Evolutionary conservation across 148 eudicot species (phyloP), one percentile per base, ranked within the genome.

Genomic region (Chenopodium album): DNA sequence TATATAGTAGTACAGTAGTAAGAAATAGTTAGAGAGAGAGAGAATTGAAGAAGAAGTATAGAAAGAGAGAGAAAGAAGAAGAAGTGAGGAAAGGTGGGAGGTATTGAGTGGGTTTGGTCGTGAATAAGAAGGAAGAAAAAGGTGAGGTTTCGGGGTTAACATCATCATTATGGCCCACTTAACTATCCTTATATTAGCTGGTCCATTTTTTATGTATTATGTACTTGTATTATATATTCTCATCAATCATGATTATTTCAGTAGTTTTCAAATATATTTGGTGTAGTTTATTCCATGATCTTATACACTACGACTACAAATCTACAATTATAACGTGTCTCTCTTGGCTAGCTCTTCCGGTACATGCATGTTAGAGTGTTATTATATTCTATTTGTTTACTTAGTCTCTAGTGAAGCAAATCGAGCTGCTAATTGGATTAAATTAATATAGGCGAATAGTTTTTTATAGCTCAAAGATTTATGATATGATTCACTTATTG

Each of bases 111-210:
- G 75, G 59, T 75, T 76, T 83, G 65, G 84, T 83, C 84, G 95
- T 90, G 87, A 92, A 89, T 92, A 92, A 82, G 94, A 92, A 92
- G 97, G 97, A 88, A 90, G 94, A 92, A 89, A 92, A 92, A 91
- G 94, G 85, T 37, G 54, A 65, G 52, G 31, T 10, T 54, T 28
- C 6, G 44, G 19, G 70, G 34, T 77, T 73, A n/a, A 73, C 76
- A 76, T 13, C 63, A 64, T 71, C 65, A 64, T 76, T 48, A 31
- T 80, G 76, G 71, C 75, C 78, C 76, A 67, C 78, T 23, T 29
- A 68, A 68, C 72, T 62, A 62, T 62, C 26, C 26, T 62, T 62
- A 22, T 62, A 12, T 62, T 62, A 62, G 66, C 66, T 62, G 66
- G 28, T 62, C 37, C 71, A 67, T 28, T 10, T 26, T 67, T 29